Evolutionary conservation across 371 early-diverging fungal genomes (phyloP).

Genomic region (Dinochytrium kinnereticum): DNA sequence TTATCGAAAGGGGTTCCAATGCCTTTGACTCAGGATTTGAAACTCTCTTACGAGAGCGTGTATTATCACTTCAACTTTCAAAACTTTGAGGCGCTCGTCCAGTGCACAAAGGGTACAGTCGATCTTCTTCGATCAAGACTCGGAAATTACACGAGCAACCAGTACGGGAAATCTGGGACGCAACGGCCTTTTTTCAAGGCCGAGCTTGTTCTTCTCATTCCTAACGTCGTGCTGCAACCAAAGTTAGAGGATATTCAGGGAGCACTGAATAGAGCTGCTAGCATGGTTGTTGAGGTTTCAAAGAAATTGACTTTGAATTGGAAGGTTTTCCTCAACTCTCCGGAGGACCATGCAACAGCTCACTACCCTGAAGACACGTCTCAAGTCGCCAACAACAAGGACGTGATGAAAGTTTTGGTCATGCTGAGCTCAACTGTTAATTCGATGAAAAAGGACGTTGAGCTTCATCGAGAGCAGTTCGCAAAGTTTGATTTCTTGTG

Average conservation of each 20-base stretch:
- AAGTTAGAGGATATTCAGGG: conserved; percentile 68
- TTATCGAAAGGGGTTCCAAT: conserved; percentile 51
- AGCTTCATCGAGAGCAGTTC: conserved; percentile 64
- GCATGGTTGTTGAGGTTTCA: conserved; percentile 60
- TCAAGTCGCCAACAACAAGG: conserved; percentile 69
- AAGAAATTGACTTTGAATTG: conserved; percentile 60
- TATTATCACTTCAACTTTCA: conserved; percentile 63
- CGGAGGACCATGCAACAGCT: conserved; percentile 52
- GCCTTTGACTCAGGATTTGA: conserved; percentile 49
- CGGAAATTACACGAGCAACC: conserved; percentile 59
- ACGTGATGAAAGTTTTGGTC: conserved; percentile 60
- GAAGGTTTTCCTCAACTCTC: conserved; percentile 51
- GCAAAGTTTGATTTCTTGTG: conserved; percentile 65
- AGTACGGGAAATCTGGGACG: conserved; percentile 55
- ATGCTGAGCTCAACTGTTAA: conserved; percentile 60
- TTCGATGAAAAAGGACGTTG: conserved; percentile 67
- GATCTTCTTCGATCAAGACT: conserved; percentile 58
- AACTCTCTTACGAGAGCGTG: conserved; percentile 59
- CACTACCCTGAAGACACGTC: conserved; percentile 61
- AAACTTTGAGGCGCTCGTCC: conserved; percentile 64
- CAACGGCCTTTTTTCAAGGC: conserved; percentile 66
- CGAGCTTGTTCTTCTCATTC: conserved; percentile 62
- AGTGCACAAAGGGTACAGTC: conserved; percentile 62
- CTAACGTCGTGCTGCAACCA: conserved; percentile 65
- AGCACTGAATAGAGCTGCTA: conserved; percentile 57